These are phyloP conservation scores for Auricularia sp. DNA, from an alignment of 768 basidiomycete species.

Conservation along the genomic window DNA sequence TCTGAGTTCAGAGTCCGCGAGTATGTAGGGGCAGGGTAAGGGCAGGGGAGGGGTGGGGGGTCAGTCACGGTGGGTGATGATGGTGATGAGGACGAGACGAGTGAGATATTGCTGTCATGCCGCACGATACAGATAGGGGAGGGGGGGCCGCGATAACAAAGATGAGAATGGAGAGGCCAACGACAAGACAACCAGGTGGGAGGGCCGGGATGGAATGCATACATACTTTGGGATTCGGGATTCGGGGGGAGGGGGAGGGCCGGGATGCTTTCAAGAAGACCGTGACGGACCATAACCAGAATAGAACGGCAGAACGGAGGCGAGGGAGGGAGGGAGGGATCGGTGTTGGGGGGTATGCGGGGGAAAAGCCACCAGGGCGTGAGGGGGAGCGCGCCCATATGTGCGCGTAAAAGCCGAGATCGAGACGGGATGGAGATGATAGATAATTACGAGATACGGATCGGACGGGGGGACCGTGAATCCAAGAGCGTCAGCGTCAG, in stretches of 20 bases:
- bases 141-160: background rate
- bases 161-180: background rate
- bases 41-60: background rate
- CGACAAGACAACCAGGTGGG: background rate
- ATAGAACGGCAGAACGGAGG: no score
- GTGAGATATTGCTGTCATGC: background rate
- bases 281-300: no score
- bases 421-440: background rate
- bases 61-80: no score
- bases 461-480: background rate
- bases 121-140: background rate
- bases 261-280: no score
- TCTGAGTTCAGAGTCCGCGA: no score
- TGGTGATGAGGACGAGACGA: background rate
- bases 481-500: background rate
- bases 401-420: no score
- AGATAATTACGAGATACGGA: background rate
- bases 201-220: background rate
- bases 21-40: no score
- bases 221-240: background rate
- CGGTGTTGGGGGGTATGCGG: no score
- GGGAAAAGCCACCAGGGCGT: no score
- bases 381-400: no score
- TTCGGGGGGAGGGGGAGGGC: background rate
- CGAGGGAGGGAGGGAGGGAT: no score